Base-by-base conservation (phyloP, 2,329 filamentous ascomycete genomes). In the Colletotrichum musicola region DNA sequence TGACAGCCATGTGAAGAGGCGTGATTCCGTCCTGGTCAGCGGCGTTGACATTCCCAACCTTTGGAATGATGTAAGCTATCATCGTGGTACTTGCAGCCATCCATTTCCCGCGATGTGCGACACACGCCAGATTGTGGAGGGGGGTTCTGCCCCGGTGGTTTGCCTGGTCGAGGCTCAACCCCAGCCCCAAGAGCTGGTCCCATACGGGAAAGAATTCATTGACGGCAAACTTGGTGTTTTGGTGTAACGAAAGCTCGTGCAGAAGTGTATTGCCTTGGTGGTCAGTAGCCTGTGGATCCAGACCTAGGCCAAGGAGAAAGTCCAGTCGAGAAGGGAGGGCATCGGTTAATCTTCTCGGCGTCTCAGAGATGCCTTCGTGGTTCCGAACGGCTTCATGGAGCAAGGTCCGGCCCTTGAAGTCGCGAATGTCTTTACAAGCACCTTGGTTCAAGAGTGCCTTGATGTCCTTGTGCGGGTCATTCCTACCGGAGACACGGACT, bases 1-100 rank as follows among this genome's bases (percentile, higher is more conserved):
- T 65, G 1, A 62, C 73, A 1, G 73, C 74, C 4, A 71, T 16
- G 35, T 79, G 76, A 10, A 81, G 55, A 3, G 77, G 72, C 0
- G 69, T 71, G 2, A 70, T 20, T 1, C 74, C 71, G 1, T 75
- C 60, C 4, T 13, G n/a, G 14, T 62, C 62, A 18, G 14, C 30
- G 0, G 3, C 20, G 1, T 66, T 4, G 44, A 69, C 12, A 0
- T 42, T 62, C 35, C 63, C 71, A 16, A 38, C 61, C 10, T n/a
- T 58, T 2, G 69, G 59, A 47, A 76, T 62, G 2, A 74, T 56
- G 20, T 71, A 62, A 51, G 71, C 69, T 14, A 74, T 59, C 4
- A 57, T 58, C 61, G 55, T 9, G 6, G 13, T 50, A 6, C 12
- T 10, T 42, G 25, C 50, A 4, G 56, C 35, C 16, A 51, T 14